Evolutionary conservation across 495 filamentous ascomycete species (phyloP).

Genomic region (Aspergillus carlsbadensis): DNA sequence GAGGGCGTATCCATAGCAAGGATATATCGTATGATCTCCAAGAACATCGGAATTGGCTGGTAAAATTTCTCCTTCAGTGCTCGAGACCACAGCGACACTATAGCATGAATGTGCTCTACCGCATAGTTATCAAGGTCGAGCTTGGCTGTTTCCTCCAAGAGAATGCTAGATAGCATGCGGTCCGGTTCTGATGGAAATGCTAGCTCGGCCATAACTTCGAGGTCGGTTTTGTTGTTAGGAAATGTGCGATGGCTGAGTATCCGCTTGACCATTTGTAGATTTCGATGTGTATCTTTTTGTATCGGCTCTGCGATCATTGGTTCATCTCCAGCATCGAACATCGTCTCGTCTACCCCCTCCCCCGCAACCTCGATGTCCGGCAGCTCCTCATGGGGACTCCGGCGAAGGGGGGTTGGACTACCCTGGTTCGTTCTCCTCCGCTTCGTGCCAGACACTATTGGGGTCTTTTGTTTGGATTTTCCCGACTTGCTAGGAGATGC

Average conservation of each 20-base stretch:
- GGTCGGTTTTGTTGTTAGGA: conserved; percentile 47
- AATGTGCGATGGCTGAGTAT: conserved; percentile 56
- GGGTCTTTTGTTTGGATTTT: conserved; percentile 53
- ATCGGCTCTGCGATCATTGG: not conserved
- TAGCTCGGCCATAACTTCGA: conserved; percentile 51
- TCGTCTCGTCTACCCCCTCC: conserved; percentile 23
- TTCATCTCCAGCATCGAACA: conserved; percentile 11
- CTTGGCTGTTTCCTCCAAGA: conserved; percentile 52
- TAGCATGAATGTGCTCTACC: conserved; percentile 49
- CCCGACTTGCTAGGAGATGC: conserved; percentile 57
- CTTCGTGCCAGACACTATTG: conserved; percentile 60
- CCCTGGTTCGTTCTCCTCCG: conserved; percentile 57
- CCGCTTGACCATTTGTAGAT: conserved; percentile 51
- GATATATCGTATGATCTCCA: conserved; percentile 54
- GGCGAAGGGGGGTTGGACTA: conserved; percentile 53
- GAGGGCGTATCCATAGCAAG: conserved; percentile 48
- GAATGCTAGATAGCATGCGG: conserved; percentile 53
- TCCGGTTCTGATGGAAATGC: conserved; percentile 55
- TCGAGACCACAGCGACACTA: conserved; percentile 60
- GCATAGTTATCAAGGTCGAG: conserved; percentile 47
- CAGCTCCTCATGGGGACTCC: conserved; percentile 43
- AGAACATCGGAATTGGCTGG: conserved; percentile 56
- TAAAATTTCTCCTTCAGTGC: conserved; percentile 61
- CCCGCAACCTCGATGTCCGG: conserved; percentile 23
- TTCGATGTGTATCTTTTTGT: conserved; percentile 1